Evolutionary conservation across 805 yeast species (phyloP), one percentile per base, ranked within the genome.

Genomic region (Wickerhamiella qilinensis): DNA sequence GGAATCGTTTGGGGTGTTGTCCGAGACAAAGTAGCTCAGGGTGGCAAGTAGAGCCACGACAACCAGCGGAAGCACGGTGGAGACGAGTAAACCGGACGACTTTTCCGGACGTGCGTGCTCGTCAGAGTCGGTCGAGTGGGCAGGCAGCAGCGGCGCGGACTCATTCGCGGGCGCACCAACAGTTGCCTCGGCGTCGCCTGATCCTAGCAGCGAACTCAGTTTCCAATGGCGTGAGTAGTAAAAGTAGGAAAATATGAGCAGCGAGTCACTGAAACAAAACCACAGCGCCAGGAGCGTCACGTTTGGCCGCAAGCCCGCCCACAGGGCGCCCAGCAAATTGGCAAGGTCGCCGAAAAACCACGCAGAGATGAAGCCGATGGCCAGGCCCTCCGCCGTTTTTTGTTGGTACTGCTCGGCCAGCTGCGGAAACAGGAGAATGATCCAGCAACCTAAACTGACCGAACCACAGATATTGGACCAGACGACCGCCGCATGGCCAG

Each of bases 321-420:
- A 73, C 2, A 79, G 21, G 0, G 86, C 62, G 2, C 93, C 93
- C 1, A 63, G 50, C 28, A 81, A 61, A 52, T 80, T 81, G 46
- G 75, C 65, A 7, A 79, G 38, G 50, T 80, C 93, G 3, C 91
- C 91, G 15, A 74, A 47, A 30, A 77, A 66, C 91, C 91, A 80
- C 38, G 75, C 68, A 9, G 68, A 46, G 20, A 80, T 65, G 49
- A 81, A 79, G 4, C 75, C 69, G 24, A 77, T 65, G 29, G 88
- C 72, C 19, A 80, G 73, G 4, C 93, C 93, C 25, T 78, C 86
- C 3, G 84, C 81, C 15, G 64, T 53, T 51, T 80, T 74, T 38
- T 74, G 58, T 38, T 80, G 59, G 85, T 85, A 81, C 58, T 80
- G 88, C 53, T 80, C 93, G 20, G 80, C 67, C 35, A 80, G 64